These are phyloP conservation scores for Blastocladiella emersonii DNA, from an alignment of 371 early-diverging fungal species.

Conservation along the genomic window DNA sequence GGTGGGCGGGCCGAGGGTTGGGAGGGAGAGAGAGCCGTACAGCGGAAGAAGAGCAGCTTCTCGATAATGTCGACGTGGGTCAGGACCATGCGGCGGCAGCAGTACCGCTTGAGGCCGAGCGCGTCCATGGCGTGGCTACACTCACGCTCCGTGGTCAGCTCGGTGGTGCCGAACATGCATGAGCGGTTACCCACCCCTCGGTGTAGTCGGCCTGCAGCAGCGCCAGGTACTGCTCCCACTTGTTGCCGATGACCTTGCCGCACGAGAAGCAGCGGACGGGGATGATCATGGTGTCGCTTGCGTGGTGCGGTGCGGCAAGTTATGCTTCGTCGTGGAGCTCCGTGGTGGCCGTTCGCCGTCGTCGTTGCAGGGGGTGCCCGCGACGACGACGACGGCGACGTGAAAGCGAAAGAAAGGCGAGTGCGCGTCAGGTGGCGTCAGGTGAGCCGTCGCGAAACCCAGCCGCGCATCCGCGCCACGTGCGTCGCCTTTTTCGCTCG, in stretches of 20 bases:
- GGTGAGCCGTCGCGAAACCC: too few species aligned
- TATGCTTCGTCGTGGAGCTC: too few species aligned
- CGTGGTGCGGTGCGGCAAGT: too few species aligned
- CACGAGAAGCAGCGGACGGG: constrained; percentile 95
- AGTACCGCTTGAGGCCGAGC: constrained; percentile 91
- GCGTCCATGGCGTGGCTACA: constrained; percentile 76
- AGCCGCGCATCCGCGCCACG: too few species aligned
- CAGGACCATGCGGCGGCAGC: constrained; percentile 98
- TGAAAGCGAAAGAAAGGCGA: too few species aligned
- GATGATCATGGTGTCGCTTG: constrained; percentile 88
- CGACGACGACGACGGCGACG: too few species aligned
- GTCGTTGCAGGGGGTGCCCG: too few species aligned
- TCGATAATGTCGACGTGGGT: constrained; percentile 98
- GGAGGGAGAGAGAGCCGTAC: constrained; percentile 28
- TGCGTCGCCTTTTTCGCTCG: too few species aligned
- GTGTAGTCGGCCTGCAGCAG: constrained; percentile 59
- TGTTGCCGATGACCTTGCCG: constrained; percentile 97
- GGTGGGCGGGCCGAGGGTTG: too few species aligned
- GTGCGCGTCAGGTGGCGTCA: too few species aligned
- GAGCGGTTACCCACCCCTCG: constrained; percentile 58
- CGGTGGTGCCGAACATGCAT: too few species aligned
- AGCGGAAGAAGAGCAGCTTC: constrained; percentile 91
- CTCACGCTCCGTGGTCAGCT: neutral
- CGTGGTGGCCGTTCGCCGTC: too few species aligned
- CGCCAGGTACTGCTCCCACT: constrained; percentile 88